A percentile compares a stretch with the other conserved stretches of the same genome.
These are phyloP conservation scores for Colletotrichum lupini DNA, from an alignment of 2,329 filamentous ascomycete species.

Conservation along the genomic window DNA sequence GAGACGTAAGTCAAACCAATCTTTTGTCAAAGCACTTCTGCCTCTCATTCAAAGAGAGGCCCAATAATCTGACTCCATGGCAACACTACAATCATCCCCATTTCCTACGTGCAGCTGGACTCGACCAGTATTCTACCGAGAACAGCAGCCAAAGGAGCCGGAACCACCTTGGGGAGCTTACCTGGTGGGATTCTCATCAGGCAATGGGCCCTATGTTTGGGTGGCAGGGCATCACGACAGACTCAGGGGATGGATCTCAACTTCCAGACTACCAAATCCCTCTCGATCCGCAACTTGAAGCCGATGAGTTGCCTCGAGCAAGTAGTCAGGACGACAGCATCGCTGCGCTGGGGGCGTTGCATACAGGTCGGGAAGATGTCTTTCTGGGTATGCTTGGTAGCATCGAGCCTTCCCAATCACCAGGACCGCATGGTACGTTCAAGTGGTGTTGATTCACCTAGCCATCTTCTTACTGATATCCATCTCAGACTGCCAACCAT, in stretches of 20 bases:
- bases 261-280: neutral
- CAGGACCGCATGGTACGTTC: neutral
- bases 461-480: no score
- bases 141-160: slow-evolving; percentile 9
- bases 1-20: neutral
- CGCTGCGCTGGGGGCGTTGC: neutral
- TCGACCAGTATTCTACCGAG: neutral
- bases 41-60: slow-evolving; percentile 7
- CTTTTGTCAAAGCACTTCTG: neutral
- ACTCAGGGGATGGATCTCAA: neutral
- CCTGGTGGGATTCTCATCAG: neutral
- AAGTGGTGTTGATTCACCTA: neutral
- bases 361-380: neutral
- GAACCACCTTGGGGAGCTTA: neutral
- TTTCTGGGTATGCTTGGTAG: neutral
- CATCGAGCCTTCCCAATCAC: neutral
- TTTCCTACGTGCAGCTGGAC: neutral
- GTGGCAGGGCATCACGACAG: neutral
- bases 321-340: no score
- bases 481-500: neutral
- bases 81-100: neutral
- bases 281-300: neutral
- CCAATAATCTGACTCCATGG: slow-evolving; percentile 5
- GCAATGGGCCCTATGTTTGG: neutral
- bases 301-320: neutral